Evolutionary conservation across 202 grass and related monocot genomes (phyloP), one percentile per base, ranked within the genome.

Genomic region (Eragrostis tef): DNA sequence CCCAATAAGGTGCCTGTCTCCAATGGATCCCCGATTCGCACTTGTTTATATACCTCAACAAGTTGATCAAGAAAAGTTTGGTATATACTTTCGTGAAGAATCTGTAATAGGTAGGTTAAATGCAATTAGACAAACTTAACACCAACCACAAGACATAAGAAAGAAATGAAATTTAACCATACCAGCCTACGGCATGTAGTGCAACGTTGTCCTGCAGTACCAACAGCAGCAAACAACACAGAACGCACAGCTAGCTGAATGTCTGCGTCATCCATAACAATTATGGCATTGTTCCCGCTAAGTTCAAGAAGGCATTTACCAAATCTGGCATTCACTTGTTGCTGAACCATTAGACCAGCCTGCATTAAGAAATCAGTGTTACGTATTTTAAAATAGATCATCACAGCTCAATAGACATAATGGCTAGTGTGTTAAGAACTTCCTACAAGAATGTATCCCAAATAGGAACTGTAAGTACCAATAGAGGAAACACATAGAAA

Each of bases 221-320:
- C 96, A 81, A 99, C 96, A 90, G 96, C 92, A 88, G 96, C 96
- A 79, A 99, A 99, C 77, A 99, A 75, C 67, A 95, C 90, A 39
- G 96, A 99, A 14, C 96, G 93, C 11, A 99, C 96, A 85, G 96
- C 96, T 71, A 99, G 81, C 85, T 90, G 92, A 74, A 99, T 88
- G 80, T 99, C 96, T 62, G 96, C 96, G 60, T 99, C 96, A 88
- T 99, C 90, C 96, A 99, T 99, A 67, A 95, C 87, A 85, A 99
- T 95, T 79, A 99, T 95, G 70, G 96, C 96, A 85, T 99, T 95
- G 87, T 99, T 99, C 75, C 96, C 96, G 16, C 96, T 99, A 85
- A 99, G 92, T 87, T 99, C 96, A 80, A 99, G 92, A 79, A 99
- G 91, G 64, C 93, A 95, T 91, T 95, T 99, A 56, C 90, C 96